Conservation (phyloP, 169 alveolate genomes). For the Eimeria maxima region DNA sequence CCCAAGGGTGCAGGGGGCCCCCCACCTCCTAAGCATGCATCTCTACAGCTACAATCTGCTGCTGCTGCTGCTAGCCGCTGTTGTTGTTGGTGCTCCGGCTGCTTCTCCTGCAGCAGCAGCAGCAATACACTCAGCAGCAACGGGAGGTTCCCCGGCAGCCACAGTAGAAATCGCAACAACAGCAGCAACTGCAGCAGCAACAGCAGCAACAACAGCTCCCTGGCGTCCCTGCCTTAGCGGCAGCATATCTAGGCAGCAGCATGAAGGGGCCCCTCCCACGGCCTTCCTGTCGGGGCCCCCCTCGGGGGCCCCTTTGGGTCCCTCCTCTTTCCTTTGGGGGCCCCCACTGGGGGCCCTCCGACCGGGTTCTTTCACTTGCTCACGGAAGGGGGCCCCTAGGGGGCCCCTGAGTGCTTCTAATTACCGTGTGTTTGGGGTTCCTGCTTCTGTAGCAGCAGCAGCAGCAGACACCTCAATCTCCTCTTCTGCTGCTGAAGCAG, state of each 20-base stretch:
- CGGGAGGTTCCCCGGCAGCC: too few relatives aligned
- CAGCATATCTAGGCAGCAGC: neutral
- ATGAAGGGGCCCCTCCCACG: neutral
- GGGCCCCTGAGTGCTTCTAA: slow-evolving; percentile 27
- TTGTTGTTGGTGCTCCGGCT: too few relatives aligned
- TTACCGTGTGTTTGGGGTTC: too few relatives aligned
- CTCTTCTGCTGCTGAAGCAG: too few relatives aligned
- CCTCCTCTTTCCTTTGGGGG: too few relatives aligned
- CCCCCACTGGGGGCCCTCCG: too few relatives aligned
- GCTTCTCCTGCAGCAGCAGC: too few relatives aligned
- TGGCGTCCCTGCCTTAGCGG: neutral
- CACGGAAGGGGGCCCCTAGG: neutral
- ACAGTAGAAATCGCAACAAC: neutral
- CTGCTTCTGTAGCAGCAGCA: too few relatives aligned
- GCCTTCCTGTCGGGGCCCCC: too few relatives aligned
- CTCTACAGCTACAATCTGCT: neutral
- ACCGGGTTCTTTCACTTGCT: too few relatives aligned
- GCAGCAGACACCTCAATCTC: too few relatives aligned
- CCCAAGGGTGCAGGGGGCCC: neutral
- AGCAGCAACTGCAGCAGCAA: slow-evolving; percentile 15
- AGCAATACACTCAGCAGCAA: too few relatives aligned
- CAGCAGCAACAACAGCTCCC: slow-evolving; percentile 27
- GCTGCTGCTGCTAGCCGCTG: neutral
- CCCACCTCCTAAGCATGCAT: neutral
- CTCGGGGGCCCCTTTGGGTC: neutral